Evolutionary conservation across 148 eudicot genomes (phyloP), one percentile per base, ranked within the genome.

Genomic region (Oxyria digyna): DNA sequence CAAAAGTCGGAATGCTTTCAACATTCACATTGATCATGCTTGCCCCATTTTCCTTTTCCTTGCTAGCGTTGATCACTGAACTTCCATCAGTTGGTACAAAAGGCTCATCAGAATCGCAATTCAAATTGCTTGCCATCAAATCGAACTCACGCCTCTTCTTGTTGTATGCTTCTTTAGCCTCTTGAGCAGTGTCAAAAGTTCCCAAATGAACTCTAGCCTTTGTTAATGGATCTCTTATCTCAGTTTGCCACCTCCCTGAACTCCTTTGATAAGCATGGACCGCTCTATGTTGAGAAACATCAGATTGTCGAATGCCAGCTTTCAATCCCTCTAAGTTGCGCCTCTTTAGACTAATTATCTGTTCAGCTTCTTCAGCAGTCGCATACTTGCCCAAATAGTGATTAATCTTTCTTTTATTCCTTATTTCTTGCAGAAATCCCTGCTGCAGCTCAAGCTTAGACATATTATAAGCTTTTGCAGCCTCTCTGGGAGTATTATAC

Each of bases 151-250:
- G 18, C 64, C 8, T 57, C 64, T 57, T 57, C 1, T 27, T 57
- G n/a, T 27, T 27, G 14, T 57, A 57, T 26, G 64, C 64, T 57
- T 57, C 64, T 26, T 27, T 18, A 14, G 35, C 64, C 64, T 57
- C 64, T 13, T 29, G 7, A 14, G 37, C 37, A 27, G 37, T 57
- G 2, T 27, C 63, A 57, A 57, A 57, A 26, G 63, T 57, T 4
- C 63, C 63, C 63, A 57, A 57, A 27, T 57, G 14, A 14, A 57
- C 33, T 57, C 18, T 26, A 57, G 35, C 63, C 63, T 57, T 26
- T 57, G 63, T 26, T 27, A 57, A 26, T 14, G 63, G 63, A 29
- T 57, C 27, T 14, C 33, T 26, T 24, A 57, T 29, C 63, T 57
- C 63, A 57, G 14, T 26, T 57, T 27, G n/a, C 63, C 63, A 57